A percentile compares a stretch with the other conserved stretches of the same genome.
Evolutionary conservation across 768 basidiomycete species (phyloP).

Genomic region (Clitopilus hobsonii): DNA sequence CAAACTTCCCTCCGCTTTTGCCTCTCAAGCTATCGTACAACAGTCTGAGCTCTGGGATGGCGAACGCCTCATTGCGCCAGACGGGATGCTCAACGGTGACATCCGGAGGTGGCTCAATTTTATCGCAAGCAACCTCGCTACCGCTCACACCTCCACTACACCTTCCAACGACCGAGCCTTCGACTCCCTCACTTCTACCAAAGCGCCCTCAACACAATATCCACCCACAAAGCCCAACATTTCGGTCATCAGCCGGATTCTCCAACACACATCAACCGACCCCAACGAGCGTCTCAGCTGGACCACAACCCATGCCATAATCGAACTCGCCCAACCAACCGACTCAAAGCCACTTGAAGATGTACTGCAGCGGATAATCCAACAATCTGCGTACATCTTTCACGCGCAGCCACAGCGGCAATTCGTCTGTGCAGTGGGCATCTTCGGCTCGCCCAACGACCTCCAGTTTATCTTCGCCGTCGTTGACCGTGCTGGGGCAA

Average conservation of each 20-base stretch:
- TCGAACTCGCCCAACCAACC: background rate
- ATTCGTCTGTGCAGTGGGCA: background rate
- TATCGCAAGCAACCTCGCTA: background rate
- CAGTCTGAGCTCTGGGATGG: background rate
- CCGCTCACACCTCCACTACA: background rate
- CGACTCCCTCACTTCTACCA: background rate
- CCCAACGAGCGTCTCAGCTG: background rate
- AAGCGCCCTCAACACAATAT: background rate
- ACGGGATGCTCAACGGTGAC: background rate
- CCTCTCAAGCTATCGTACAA: background rate
- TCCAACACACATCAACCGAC: background rate
- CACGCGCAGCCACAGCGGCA: background rate
- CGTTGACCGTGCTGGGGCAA: background rate
- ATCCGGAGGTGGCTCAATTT: background rate
- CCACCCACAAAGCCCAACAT: background rate
- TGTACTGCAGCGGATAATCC: background rate
- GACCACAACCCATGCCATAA: background rate
- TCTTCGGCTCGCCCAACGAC: background rate
- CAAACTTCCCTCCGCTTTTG: background rate
- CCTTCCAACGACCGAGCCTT: background rate
- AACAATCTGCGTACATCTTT: background rate
- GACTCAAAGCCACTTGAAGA: background rate
- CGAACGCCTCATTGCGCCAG: background rate
- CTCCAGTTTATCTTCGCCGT: background rate
- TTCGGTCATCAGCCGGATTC: background rate